Evolutionary conservation across 768 basidiomycete genomes (phyloP).

Genomic region (Kwoniella sp.): DNA sequence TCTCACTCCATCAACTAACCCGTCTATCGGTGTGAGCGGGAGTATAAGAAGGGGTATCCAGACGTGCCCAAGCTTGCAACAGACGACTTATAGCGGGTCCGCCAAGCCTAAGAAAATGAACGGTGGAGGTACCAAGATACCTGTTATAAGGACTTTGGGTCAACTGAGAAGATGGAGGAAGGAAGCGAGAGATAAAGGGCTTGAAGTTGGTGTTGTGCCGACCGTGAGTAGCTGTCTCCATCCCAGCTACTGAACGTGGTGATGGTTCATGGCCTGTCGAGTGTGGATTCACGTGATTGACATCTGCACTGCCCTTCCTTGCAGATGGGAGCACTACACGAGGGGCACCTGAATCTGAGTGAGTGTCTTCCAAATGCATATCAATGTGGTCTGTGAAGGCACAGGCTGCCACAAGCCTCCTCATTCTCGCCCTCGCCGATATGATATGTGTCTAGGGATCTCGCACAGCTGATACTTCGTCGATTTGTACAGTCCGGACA

Average conservation of each 20-base stretch:
- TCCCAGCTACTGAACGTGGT: neutral
- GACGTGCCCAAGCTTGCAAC: neutral
- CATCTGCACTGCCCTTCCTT: no score
- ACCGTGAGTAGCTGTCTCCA: slow-evolving; percentile 59
- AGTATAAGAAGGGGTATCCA: neutral
- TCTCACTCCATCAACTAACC: neutral
- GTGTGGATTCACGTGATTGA: no score
- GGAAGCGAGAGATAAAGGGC: slow-evolving; percentile 63
- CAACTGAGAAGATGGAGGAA: slow-evolving; percentile 67
- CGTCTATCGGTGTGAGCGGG: neutral
- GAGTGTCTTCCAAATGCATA: no score
- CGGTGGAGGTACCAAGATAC: slow-evolving; percentile 34
- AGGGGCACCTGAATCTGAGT: slow-evolving; percentile 91
- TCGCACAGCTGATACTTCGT: no score
- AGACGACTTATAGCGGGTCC: neutral
- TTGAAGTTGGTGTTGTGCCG: slow-evolving; percentile 88
- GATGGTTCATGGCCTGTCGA: neutral
- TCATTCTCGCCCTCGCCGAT: no score
- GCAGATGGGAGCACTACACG: slow-evolving; percentile 89
- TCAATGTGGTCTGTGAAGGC: no score
- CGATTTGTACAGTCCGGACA: slow-evolving; percentile 64
- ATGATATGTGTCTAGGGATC: no score
- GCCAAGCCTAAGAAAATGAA: neutral
- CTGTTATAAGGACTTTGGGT: slow-evolving; percentile 49
- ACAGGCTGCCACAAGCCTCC: no score